phyloP scores from a whole-genome alignment of 805 yeast genomes.

The Schwanniomyces pseudopolymorphus region DNA sequence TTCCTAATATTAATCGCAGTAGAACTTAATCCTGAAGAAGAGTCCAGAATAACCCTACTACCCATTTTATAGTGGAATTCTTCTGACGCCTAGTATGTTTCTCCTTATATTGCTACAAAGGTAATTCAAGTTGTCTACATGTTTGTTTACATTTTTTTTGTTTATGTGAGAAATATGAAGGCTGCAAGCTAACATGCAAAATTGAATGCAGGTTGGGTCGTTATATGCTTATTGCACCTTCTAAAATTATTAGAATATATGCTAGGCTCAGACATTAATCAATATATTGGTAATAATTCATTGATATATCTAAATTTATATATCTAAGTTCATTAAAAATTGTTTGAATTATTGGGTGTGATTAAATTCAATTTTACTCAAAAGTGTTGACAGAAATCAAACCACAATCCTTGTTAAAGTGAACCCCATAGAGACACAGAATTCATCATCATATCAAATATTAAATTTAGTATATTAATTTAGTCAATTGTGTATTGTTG shows the following conservation, averaged over 20 bases:
- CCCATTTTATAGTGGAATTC: constrained; percentile 1
- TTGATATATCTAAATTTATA: neutral
- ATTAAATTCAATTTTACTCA: neutral
- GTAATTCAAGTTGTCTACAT: neutral
- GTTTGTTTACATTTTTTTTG: constrained; percentile 1
- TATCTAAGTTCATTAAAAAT: neutral
- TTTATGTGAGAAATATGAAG: neutral
- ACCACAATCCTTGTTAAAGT: neutral
- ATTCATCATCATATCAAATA: neutral
- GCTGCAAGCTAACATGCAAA: constrained; percentile 1
- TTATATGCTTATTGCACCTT: constrained; percentile 1
- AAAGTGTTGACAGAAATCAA: neutral
- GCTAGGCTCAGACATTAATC: neutral
- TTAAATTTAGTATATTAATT: neutral
- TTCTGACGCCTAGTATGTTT: neutral
- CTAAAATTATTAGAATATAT: neutral
- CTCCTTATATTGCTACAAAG: neutral
- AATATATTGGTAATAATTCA: neutral
- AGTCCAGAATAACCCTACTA: constrained; percentile 16
- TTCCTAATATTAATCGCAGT: constrained; percentile 25
- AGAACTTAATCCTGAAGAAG: constrained; percentile 18
- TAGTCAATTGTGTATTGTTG: neutral
- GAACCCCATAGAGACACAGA: neutral
- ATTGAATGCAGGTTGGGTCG: neutral
- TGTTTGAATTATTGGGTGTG: neutral